These are phyloP conservation scores for Panellus pusillus DNA, from an alignment of 768 basidiomycete genomes.

Conservation along the genomic window DNA sequence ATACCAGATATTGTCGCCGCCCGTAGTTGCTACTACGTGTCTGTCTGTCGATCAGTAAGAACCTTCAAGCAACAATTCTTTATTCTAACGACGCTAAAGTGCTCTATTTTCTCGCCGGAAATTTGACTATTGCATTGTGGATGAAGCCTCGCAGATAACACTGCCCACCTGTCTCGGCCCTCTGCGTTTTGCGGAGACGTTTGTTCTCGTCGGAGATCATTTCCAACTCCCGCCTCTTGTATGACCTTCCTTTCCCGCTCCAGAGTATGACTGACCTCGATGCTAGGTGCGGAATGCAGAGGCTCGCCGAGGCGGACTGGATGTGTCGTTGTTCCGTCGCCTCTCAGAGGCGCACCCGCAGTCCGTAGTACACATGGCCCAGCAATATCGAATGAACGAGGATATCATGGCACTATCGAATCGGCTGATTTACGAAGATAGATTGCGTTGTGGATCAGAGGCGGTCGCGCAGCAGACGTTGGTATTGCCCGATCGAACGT, in stretches of 20 bases:
- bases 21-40: slow-evolving; percentile 95
- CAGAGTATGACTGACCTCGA: not conserved
- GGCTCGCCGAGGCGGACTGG: slow-evolving; percentile 84
- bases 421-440: slow-evolving; percentile 76
- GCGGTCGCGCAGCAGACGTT: slow-evolving; percentile 63
- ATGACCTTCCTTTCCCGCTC: slow-evolving; percentile 19
- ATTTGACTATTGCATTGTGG: slow-evolving; percentile 97
- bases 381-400: slow-evolving; percentile 96
- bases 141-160: slow-evolving; percentile 98
- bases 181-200: slow-evolving; percentile 83
- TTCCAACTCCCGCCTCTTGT: slow-evolving; percentile 96
- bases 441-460: slow-evolving; percentile 77
- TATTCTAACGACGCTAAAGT: slow-evolving; percentile 37
- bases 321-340: slow-evolving; percentile 85
- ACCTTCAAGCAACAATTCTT: not conserved
- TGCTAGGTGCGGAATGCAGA: slow-evolving; percentile 73
- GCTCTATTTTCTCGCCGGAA: slow-evolving; percentile 79
- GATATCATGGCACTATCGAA: slow-evolving; percentile 95
- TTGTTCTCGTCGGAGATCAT: slow-evolving; percentile 96
- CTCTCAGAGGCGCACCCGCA: slow-evolving; percentile 86
- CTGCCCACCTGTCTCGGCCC: slow-evolving; percentile 95
- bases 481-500: slow-evolving; percentile 46
- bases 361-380: slow-evolving; percentile 79
- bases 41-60: slow-evolving; percentile 91
- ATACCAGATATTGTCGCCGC: slow-evolving; percentile 79